These are phyloP conservation scores for Amanita phalloides DNA, from an alignment of 768 basidiomycete species.

Conservation along the genomic window DNA sequence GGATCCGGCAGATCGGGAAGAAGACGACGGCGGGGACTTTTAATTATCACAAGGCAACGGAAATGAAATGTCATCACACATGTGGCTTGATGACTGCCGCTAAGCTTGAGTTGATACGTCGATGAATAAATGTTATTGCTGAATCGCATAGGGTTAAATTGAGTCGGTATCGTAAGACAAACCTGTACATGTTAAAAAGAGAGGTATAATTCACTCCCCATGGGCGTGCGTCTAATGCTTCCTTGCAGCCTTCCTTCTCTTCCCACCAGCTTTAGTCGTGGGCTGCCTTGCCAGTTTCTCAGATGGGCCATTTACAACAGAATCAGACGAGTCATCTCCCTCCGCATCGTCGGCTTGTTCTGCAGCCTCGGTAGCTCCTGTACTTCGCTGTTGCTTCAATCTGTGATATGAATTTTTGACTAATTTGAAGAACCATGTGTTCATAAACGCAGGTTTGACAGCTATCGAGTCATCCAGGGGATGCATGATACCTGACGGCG, in stretches of 20 bases:
- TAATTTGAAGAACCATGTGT: slow-evolving; percentile 64
- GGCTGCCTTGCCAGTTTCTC: slow-evolving; percentile 22
- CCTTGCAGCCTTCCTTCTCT: slow-evolving; percentile 47
- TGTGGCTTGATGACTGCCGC: background rate
- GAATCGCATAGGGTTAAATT: too few relatives aligned
- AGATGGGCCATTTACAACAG: slow-evolving; percentile 31
- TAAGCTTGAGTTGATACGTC: too few relatives aligned
- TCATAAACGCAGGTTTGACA: slow-evolving; percentile 38
- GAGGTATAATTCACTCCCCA: too few relatives aligned
- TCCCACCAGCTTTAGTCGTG: slow-evolving; percentile 48
- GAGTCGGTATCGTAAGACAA: too few relatives aligned
- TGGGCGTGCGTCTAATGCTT: slow-evolving; percentile 9
- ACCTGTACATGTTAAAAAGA: too few relatives aligned
- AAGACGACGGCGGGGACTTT: background rate
- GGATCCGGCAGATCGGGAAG: background rate
- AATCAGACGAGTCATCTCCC: slow-evolving; percentile 29
- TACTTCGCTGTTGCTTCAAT: slow-evolving; percentile 14
- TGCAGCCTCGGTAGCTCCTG: slow-evolving; percentile 10
- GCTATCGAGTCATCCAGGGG: slow-evolving; percentile 51
- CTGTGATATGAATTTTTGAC: slow-evolving; percentile 22
- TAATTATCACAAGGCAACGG: background rate
- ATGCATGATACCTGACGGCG: slow-evolving; percentile 41
- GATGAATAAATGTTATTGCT: too few relatives aligned
- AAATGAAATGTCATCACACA: background rate
- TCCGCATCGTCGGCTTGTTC: slow-evolving; percentile 20